phyloP scores from a whole-genome alignment of 2,329 filamentous ascomycete genomes.

The Fusarium armeniacum region DNA sequence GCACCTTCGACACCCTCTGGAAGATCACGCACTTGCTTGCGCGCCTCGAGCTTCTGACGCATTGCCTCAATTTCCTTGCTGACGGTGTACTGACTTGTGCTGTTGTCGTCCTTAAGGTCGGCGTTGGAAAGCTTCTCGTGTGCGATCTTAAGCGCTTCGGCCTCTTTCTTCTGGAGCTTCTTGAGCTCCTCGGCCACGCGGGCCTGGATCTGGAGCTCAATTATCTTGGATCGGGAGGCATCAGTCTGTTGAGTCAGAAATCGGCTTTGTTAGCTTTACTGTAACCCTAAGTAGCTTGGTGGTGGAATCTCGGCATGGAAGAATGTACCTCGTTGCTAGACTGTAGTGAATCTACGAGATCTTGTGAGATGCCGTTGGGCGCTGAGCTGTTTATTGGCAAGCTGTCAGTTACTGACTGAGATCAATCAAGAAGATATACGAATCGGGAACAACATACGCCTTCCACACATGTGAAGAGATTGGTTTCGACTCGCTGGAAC shows the following conservation, averaged over 20 bases:
- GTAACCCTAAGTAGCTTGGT: background rate
- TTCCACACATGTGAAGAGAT: slow-evolving; percentile 65
- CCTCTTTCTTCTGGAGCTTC: slow-evolving; percentile 79
- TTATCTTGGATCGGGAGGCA: slow-evolving; percentile 82
- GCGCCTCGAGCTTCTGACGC: slow-evolving; percentile 70
- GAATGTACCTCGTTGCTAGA: slow-evolving; percentile 82
- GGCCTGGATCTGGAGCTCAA: slow-evolving; percentile 89
- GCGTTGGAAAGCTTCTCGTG: slow-evolving; percentile 73
- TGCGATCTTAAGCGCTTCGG: slow-evolving; percentile 76
- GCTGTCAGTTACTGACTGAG: slow-evolving; percentile 41
- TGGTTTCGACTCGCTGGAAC: slow-evolving; percentile 69
- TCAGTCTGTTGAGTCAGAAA: slow-evolving; percentile 76
- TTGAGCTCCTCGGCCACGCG: slow-evolving; percentile 89
- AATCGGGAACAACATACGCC: slow-evolving; percentile 60
- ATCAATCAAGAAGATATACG: background rate
- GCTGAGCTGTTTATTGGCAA: slow-evolving; percentile 56
- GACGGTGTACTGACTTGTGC: slow-evolving; percentile 62
- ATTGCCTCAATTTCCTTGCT: slow-evolving; percentile 72
- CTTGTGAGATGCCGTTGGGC: slow-evolving; percentile 76
- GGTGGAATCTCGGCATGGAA: background rate
- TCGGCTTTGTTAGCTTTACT: slow-evolving; percentile 33
- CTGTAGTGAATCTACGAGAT: slow-evolving; percentile 86
- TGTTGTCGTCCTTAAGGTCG: slow-evolving; percentile 53
- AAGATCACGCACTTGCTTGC: slow-evolving; percentile 75
- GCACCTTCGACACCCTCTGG: slow-evolving; percentile 81